Evolutionary conservation across 371 early-diverging fungal species (phyloP).

Genomic region (Batkoa obscura): DNA sequence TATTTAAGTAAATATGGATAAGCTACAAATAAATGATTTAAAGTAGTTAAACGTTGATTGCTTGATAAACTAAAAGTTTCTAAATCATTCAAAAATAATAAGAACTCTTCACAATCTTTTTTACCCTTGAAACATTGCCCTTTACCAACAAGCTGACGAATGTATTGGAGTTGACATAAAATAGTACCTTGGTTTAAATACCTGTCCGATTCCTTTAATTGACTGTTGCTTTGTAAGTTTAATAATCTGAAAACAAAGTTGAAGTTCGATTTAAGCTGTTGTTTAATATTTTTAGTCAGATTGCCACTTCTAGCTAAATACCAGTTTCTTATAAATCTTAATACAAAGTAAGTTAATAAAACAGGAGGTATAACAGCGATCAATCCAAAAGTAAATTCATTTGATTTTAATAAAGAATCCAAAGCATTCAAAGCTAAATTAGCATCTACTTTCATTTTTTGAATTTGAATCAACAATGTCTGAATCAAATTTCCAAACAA

Average conservation of each 20-base stretch:
- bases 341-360: conserved; percentile 26
- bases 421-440: conserved; percentile 81
- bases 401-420: conserved; percentile 80
- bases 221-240: background rate
- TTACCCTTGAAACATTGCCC: background rate
- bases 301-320: conserved; percentile 11
- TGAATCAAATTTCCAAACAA: conserved; percentile 43
- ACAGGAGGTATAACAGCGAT: conserved; percentile 47
- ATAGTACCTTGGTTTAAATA: background rate
- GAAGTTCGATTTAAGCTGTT: conserved; percentile 3
- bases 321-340: conserved; percentile 11
- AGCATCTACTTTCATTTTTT: conserved; percentile 79
- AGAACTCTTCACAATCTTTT: background rate
- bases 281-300: conserved; percentile 11
- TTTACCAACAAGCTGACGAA: background rate
- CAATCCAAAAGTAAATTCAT: conserved; percentile 91
- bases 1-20: background rate
- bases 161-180: background rate
- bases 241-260: background rate
- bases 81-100: background rate
- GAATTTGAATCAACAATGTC: conserved; percentile 75
- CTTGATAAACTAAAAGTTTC: background rate
- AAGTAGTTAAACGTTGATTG: background rate
- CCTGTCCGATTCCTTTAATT: background rate
- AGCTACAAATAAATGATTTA: background rate